phyloP scores from a whole-genome alignment of 768 basidiomycete species.

The Xerocomellus intermedius region DNA sequence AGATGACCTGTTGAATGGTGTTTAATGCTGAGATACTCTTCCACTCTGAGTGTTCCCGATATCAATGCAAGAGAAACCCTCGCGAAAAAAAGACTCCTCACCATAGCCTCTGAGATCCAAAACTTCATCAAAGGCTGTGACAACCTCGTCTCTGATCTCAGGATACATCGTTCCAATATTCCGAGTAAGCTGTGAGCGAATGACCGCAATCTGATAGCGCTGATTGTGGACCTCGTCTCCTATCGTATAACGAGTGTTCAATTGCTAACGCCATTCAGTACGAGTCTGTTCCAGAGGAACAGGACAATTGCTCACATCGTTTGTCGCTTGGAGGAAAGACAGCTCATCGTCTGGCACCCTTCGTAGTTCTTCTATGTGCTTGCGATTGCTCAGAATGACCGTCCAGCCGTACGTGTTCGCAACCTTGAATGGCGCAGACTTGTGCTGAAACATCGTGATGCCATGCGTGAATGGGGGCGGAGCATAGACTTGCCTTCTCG shows the following conservation, averaged over 20 bases:
- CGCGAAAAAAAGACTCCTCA: neutral
- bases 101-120: too few species aligned
- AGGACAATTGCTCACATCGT: conserved; percentile 30
- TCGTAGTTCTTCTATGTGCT: conserved; percentile 42
- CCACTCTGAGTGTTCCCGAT: conserved; percentile 39
- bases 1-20: conserved; percentile 34
- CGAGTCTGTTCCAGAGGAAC: neutral
- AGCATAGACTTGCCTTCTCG: conserved; percentile 21
- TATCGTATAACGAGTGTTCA: conserved; percentile 32
- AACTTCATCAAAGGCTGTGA: too few species aligned
- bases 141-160: too few species aligned
- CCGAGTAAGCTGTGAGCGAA: conserved; percentile 18
- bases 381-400: conserved; percentile 14
- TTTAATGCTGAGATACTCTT: conserved; percentile 25
- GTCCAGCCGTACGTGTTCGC: conserved; percentile 9
- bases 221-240: conserved; percentile 24
- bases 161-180: too few species aligned
- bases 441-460: conserved; percentile 19
- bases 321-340: conserved; percentile 32
- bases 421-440: conserved; percentile 31
- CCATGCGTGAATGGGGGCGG: neutral
- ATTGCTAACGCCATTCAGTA: conserved; percentile 22
- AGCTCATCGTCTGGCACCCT: conserved; percentile 39
- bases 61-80: neutral
- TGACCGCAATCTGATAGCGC: conserved; percentile 23